phyloP scores from a whole-genome alignment of 169 alveolate genomes.

The Plasmodium adleri region DNA sequence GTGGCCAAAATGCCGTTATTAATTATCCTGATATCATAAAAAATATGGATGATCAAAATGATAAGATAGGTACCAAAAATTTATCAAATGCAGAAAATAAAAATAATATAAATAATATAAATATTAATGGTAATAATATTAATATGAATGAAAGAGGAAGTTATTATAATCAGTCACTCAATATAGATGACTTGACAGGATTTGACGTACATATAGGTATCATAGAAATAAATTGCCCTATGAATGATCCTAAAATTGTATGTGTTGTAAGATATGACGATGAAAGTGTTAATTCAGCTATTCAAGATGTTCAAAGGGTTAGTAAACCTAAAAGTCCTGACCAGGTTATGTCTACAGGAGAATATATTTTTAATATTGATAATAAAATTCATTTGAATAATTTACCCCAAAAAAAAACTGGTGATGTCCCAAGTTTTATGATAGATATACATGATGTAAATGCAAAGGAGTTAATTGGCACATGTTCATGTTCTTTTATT shows the following conservation, averaged over 20 bases:
- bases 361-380: constrained; percentile 81
- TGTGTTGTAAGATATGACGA: constrained; percentile 79
- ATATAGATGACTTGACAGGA: constrained; percentile 30
- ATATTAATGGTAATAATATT: neutral
- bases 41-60: neutral
- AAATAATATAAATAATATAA: constrained; percentile 2
- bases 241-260: constrained; percentile 61
- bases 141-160: too few relatives aligned
- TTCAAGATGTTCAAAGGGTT: constrained; percentile 75
- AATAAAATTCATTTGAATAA: constrained; percentile 74
- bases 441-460: constrained; percentile 81
- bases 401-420: constrained; percentile 87
- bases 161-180: neutral
- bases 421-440: constrained; percentile 84
- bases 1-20: too few relatives aligned
- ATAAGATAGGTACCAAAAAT: neutral
- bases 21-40: neutral
- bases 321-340: constrained; percentile 62
- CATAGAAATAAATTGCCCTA: constrained; percentile 35
- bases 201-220: constrained; percentile 24
- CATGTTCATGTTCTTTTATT: constrained; percentile 78
- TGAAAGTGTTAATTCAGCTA: constrained; percentile 65
- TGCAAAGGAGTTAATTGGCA: constrained; percentile 69
- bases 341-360: constrained; percentile 29
- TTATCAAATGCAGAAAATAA: neutral